A percentile compares a stretch with the other conserved stretches of the same genome.
phyloP scores from a whole-genome alignment of 179 eudicot species.

The Silene coronaria region DNA sequence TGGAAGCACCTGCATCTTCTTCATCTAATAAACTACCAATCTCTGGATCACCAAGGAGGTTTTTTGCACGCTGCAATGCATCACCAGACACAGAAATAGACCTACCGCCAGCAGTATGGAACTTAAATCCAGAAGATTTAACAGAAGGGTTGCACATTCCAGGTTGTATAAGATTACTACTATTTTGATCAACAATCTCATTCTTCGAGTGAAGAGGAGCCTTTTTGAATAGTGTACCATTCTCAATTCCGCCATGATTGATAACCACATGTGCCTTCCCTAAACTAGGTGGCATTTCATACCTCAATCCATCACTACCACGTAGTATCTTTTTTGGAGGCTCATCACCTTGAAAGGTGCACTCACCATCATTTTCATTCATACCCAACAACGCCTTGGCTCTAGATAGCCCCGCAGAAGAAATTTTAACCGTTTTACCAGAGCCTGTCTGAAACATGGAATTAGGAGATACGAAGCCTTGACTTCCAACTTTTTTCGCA shows the following conservation, averaged over 20 bases:
- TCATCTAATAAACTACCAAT: constrained; percentile 38
- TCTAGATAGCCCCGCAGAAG: constrained; percentile 57
- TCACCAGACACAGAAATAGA: constrained; percentile 75
- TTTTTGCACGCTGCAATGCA: constrained; percentile 82
- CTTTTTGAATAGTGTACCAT: constrained; percentile 25
- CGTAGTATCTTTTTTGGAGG: constrained; percentile 31
- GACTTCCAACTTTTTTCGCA: constrained; percentile 38
- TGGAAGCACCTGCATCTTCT: constrained; percentile 36
- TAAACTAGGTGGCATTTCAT: constrained; percentile 21
- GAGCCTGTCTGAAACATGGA: constrained; percentile 92
- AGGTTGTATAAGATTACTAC: constrained; percentile 31
- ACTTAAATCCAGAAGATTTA: constrained; percentile 58
- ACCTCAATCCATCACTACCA: constrained; percentile 22
- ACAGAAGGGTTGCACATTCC: constrained; percentile 19
- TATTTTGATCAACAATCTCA: constrained; percentile 23
- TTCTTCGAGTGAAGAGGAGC: constrained; percentile 23
- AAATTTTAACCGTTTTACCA: constrained; percentile 66
- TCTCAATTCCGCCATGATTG: constrained; percentile 19
- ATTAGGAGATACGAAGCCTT: constrained; percentile 24
- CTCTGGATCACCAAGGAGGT: constrained; percentile 76
- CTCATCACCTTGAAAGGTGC: constrained; percentile 30
- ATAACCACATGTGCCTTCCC: constrained; percentile 15
- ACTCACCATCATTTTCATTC: constrained; percentile 31
- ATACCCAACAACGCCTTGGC: constrained; percentile 68
- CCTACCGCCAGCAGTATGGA: constrained; percentile 85